Base-by-base conservation (phyloP, 2,329 filamentous ascomycete species). In the Zymoseptoria brevis region DNA sequence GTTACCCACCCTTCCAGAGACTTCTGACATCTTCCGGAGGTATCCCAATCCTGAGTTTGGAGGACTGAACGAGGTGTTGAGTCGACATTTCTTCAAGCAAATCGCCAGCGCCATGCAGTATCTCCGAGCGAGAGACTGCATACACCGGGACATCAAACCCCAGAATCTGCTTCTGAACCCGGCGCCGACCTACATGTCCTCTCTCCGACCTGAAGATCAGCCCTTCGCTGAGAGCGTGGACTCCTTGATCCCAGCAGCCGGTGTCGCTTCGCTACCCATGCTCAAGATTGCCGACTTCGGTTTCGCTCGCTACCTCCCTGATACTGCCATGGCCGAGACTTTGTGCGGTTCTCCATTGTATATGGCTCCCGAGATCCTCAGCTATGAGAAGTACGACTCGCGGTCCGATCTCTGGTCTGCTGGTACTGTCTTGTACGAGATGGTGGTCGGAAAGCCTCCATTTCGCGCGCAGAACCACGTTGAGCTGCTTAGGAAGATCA, bases 331-430 rank as follows among this genome's bases (percentile, higher is more conserved):
- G 63, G 94, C 94, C 9, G 94, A 99, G 73, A 99, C 94, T 0
- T 83, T 99, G 0, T 99, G 94, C 74, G 94, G 94, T 19, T 97
- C 94, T 11, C 94, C 94, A 8, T 79, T 99, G 24, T 99, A 99
- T 77, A 99, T 99, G 94, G 94, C 94, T 0, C 94, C 94, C 3
- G 94, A 99, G 76, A 99, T 99, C 64, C 80, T 99, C 62, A 87
- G 92, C 60, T 99, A 97, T 69, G 92, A 99, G 74, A 93, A 93
- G 70, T 99, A 99, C 74, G 93, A 96, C 76, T 90, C 93, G 64
- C 96, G 96, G 75, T 93, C 92, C 53, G 94, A 99, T 76, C 78
- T 99, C 35, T 99, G 94, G 94, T 99, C 94, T 21, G 90, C 96
- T 35, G 94, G 94, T 55, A 96, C 94, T 19, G 94, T 99, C 8